These are phyloP conservation scores for Lachnellula willkommii DNA, from an alignment of 2,329 filamentous ascomycete genomes.

Conservation along the genomic window DNA sequence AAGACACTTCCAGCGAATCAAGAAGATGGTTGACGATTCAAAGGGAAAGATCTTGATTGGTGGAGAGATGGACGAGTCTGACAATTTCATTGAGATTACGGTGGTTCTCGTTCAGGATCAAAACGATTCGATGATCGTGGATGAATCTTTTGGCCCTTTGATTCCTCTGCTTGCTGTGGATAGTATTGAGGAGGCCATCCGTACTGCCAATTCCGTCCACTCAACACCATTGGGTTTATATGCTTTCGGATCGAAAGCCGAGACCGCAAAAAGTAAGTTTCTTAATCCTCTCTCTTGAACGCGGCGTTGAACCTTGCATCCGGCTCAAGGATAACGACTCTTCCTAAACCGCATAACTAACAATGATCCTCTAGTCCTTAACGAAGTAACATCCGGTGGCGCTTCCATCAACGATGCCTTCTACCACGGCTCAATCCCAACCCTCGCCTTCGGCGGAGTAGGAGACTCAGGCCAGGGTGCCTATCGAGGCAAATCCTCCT, in stretches of 20 bases:
- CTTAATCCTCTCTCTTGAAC: background rate
- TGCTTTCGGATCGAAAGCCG: constrained; percentile 74
- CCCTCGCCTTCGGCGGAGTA: constrained; percentile 76
- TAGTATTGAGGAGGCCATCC: constrained; percentile 78
- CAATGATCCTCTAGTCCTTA: constrained; percentile 45
- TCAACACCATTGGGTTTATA: constrained; percentile 79
- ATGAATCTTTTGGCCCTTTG: constrained; percentile 92
- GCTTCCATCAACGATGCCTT: constrained; percentile 62
- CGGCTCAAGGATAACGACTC: background rate
- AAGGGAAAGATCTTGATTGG: constrained; percentile 83
- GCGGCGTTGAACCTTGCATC: background rate
- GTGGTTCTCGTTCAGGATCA: constrained; percentile 74
- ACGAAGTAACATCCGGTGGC: constrained; percentile 60
- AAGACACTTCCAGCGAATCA: constrained; percentile 73
- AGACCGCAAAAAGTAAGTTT: constrained; percentile 64
- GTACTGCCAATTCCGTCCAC: constrained; percentile 73
- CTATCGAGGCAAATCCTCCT: constrained; percentile 72
- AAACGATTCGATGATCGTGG: constrained; percentile 70
- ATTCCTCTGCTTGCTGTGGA: constrained; percentile 76
- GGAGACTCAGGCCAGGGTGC: constrained; percentile 71
- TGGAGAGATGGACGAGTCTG: constrained; percentile 71
- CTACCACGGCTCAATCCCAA: constrained; percentile 65
- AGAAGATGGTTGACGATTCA: constrained; percentile 82
- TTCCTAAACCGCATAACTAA: background rate
- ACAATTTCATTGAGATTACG: constrained; percentile 85